phyloP scores from a whole-genome alignment of 148 eudicot genomes.

The Mesembryanthemum crystallinum region DNA sequence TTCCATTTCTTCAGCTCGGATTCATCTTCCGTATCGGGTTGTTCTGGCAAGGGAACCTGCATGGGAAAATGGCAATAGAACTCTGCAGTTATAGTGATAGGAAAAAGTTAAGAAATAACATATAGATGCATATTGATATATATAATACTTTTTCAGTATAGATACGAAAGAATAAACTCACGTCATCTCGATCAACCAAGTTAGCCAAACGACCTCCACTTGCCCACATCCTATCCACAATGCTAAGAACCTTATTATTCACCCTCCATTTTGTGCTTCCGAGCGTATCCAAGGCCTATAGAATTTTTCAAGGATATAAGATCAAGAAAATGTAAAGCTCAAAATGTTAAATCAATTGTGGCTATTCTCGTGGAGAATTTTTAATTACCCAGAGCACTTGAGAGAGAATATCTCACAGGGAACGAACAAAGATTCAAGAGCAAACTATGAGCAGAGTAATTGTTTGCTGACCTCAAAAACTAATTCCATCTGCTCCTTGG shows the following conservation, averaged over 20 bases:
- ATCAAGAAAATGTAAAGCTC: neutral
- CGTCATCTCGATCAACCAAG: constrained; percentile 83
- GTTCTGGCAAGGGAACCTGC: constrained; percentile 80
- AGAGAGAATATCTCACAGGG: neutral
- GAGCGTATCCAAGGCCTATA: constrained; percentile 87
- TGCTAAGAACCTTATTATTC: constrained; percentile 66
- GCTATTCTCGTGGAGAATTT: neutral
- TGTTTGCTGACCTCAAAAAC: constrained; percentile 68
- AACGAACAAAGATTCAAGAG: neutral
- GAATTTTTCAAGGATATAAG: neutral
- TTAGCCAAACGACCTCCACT: constrained; percentile 80
- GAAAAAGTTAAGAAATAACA: neutral
- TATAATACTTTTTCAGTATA: neutral
- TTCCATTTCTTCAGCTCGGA: constrained; percentile 64
- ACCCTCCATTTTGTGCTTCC: constrained; percentile 93
- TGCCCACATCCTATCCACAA: constrained; percentile 82
- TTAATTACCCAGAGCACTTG: neutral
- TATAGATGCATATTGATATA: neutral
- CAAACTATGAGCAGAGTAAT: constrained; percentile 7
- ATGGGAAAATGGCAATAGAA: constrained; percentile 25
- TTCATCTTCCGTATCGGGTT: constrained; percentile 87
- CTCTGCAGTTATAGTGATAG: neutral
- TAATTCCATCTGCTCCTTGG: constrained; percentile 50
- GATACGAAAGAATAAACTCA: constrained; percentile 35
- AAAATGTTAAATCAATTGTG: constrained; percentile 7